These are phyloP conservation scores for Imleria badia DNA, from an alignment of 768 basidiomycete genomes.

Conservation along the genomic window DNA sequence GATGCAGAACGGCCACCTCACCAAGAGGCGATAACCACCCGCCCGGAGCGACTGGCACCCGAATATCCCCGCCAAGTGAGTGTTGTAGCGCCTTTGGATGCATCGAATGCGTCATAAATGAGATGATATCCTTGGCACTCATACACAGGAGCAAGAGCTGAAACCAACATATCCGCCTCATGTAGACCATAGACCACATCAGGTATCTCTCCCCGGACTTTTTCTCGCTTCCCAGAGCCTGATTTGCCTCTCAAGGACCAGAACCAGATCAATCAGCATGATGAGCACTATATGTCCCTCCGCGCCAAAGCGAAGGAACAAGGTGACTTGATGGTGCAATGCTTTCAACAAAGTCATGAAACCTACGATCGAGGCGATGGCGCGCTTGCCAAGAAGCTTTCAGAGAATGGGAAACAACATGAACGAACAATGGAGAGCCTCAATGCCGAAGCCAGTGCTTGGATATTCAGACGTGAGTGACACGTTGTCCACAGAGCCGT, in stretches of 20 bases:
- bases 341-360: slow-evolving; percentile 69
- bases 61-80: slow-evolving; percentile 16
- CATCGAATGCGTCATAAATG: slow-evolving; percentile 2
- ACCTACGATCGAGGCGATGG: slow-evolving; percentile 76
- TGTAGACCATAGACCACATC: slow-evolving; percentile 14
- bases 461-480: slow-evolving; percentile 73
- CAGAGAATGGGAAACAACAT: slow-evolving; percentile 77
- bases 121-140: slow-evolving; percentile 1
- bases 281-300: slow-evolving; percentile 66
- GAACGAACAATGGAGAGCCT: slow-evolving; percentile 73
- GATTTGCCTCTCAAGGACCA: slow-evolving; percentile 40
- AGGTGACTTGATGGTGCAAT: slow-evolving; percentile 74
- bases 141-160: slow-evolving; percentile 14
- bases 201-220: slow-evolving; percentile 11
- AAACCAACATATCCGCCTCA: slow-evolving; percentile 18
- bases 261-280: slow-evolving; percentile 64
- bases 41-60: slow-evolving; percentile 1
- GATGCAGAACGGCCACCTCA: slow-evolving; percentile 11
- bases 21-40: slow-evolving; percentile 1
- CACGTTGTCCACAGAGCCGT: background rate
- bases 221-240: background rate
- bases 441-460: slow-evolving; percentile 80
- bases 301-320: slow-evolving; percentile 76
- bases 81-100: background rate
- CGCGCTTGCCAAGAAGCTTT: slow-evolving; percentile 78